These are phyloP conservation scores for Citrus australasica DNA, from an alignment of 345 rosid genomes.

Conservation along the genomic window DNA sequence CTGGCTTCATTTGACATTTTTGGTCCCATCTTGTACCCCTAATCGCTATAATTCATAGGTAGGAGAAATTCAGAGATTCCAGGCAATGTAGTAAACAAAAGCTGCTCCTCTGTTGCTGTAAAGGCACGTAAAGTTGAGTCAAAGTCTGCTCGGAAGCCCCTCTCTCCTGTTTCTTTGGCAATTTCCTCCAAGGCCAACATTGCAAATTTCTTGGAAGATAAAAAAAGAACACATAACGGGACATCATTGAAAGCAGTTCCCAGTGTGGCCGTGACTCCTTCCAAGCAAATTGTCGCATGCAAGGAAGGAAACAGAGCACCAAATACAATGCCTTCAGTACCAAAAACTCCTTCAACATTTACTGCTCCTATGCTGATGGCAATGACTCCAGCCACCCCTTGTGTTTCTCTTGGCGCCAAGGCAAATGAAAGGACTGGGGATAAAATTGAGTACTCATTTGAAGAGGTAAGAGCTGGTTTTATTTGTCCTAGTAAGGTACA, in stretches of 20 bases:
- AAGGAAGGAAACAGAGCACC: conserved; percentile 39
- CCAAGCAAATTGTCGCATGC: conserved; percentile 9
- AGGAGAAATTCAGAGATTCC: conserved; percentile 54
- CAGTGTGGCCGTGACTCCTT: conserved; percentile 10
- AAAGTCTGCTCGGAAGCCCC: conserved; percentile 43
- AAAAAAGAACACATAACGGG: conserved; percentile 22
- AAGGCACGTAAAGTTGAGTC: conserved; percentile 28
- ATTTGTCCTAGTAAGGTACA: background rate
- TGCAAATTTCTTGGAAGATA: conserved; percentile 37
- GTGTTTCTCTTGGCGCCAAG: conserved; percentile 5
- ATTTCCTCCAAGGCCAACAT: conserved; percentile 40
- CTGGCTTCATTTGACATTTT: background rate
- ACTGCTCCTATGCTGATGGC: conserved; percentile 58
- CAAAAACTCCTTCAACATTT: conserved; percentile 44
- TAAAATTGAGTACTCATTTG: conserved; percentile 39
- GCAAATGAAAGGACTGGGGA: conserved; percentile 13
- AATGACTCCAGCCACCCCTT: conserved; percentile 55
- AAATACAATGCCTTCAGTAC: conserved; percentile 28
- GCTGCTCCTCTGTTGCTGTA: conserved; percentile 21
- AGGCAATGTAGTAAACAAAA: conserved; percentile 38
- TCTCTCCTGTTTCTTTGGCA: conserved; percentile 50
- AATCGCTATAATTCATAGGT: conserved; percentile 19
- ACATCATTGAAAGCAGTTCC: conserved; percentile 15
- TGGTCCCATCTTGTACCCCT: background rate
- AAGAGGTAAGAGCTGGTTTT: conserved; percentile 44